Base-by-base conservation (phyloP, 306 rosid genomes). In the Pyrus communis region DNA sequence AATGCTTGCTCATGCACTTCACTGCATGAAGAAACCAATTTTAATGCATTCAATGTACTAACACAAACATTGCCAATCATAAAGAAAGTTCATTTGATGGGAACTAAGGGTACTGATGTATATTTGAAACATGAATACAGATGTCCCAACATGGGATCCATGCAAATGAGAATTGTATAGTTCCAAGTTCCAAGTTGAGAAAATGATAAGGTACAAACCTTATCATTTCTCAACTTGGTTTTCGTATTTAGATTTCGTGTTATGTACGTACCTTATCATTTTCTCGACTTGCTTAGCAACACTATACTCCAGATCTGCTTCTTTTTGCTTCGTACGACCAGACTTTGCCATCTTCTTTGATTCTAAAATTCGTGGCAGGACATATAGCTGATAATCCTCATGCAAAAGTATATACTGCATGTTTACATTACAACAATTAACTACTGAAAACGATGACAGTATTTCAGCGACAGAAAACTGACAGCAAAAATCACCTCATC, bases 341-440 rank as follows among this genome's bases (percentile, higher is more conserved):
- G 99, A 89, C 88, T 92, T 95, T 62, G 99, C 99, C 97, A 95
- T 89, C 90, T 87, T 95, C 90, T 95, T 95, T 80, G 99, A 95
- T 87, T 95, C 99, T 76, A 92, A 79, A 82, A 92, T 91, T 69
- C 96, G 89, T 68, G 97, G 98, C 77, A 95, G 86, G 82, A 95
- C 99, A 27, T 88, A 90, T 75, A 80, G 85, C 82, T 90, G 99
- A 85, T 95, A 95, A 73, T 95, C 97, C 88, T 95, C 99, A 19
- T 95, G 99, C 86, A 95, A 69, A 79, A 87, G 93, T 78, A 92
- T 70, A 81, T 87, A 88, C 99, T 95, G 90, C 84, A 81, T 66
- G 54, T 83, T 62, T 59, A 55, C 67, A 79, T 86, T 52, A 30
- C 52, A 69, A 70, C 67, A 67, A 60, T 71, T 67, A 86, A 67